Evolutionary conservation across 306 rosid genomes (phyloP).

Genomic region (Ochetophila trinervis): DNA sequence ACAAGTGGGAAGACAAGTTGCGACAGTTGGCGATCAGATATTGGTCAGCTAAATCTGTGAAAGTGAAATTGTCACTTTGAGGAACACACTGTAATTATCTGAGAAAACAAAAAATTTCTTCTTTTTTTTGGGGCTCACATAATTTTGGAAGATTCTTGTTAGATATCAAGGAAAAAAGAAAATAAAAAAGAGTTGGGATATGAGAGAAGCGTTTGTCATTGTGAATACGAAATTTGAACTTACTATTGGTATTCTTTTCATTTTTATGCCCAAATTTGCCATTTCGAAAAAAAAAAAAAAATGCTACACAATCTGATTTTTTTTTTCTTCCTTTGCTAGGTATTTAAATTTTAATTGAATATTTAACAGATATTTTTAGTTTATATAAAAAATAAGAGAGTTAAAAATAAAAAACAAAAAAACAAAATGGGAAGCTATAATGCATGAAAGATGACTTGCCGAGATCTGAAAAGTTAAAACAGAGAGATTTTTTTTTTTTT

Average conservation of each 20-base stretch:
- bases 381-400: too few species aligned
- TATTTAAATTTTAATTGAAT: too few species aligned
- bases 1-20: conserved; percentile 24
- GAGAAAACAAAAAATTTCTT: not conserved
- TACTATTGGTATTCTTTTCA: not conserved
- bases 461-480: too few species aligned
- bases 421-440: too few species aligned
- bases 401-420: too few species aligned
- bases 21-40: conserved; percentile 28
- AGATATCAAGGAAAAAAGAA: not conserved
- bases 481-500: too few species aligned
- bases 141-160: not conserved
- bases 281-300: too few species aligned
- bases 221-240: conserved; percentile 6
- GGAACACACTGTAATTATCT: conserved; percentile 26
- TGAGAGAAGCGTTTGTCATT: not conserved
- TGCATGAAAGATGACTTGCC: too few species aligned
- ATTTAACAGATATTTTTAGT: too few species aligned
- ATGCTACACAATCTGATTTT: too few species aligned
- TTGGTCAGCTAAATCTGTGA: conserved; percentile 16
- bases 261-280: too few species aligned
- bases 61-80: not conserved
- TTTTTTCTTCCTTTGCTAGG: too few species aligned
- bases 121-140: not conserved
- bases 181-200: not conserved